Percentiles rank a stretch among this genome's conserved stretches.
phyloP scores from a whole-genome alignment of 768 basidiomycete genomes.

The Leucocoprinus birnbaumii region DNA sequence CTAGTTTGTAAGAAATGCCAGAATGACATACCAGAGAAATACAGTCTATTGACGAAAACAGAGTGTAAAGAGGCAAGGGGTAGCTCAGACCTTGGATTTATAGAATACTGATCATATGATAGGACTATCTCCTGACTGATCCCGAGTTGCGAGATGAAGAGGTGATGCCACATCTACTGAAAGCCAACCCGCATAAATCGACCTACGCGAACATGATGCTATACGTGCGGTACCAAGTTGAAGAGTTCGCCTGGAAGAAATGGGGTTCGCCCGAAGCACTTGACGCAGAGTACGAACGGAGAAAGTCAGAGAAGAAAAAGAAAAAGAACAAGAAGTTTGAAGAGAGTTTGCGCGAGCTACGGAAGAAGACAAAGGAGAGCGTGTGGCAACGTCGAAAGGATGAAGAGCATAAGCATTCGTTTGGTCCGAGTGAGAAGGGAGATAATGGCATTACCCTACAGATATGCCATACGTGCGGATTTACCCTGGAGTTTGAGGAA shows the following conservation, averaged over 20 bases:
- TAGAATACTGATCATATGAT: constrained; percentile 12
- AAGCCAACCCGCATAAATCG: constrained; percentile 92
- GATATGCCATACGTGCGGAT: constrained; percentile 87
- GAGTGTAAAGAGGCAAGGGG: constrained; percentile 88
- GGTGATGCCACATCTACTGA: constrained; percentile 87
- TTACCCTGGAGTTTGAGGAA: constrained; percentile 86
- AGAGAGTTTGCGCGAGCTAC: constrained; percentile 79
- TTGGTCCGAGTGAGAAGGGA: constrained; percentile 55
- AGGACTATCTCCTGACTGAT: constrained; percentile 87
- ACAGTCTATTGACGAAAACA: constrained; percentile 94
- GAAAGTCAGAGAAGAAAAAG: constrained; percentile 79
- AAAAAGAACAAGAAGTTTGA: constrained; percentile 96
- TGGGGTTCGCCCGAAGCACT: constrained; percentile 94
- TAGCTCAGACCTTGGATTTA: background rate
- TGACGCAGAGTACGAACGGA: constrained; percentile 81
- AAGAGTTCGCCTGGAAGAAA: constrained; percentile 96
- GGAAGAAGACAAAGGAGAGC: constrained; percentile 83
- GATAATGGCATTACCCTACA: constrained; percentile 60
- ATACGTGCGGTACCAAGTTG: constrained; percentile 89
- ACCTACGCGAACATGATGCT: constrained; percentile 99
- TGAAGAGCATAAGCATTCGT: constrained; percentile 85
- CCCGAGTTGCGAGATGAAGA: constrained; percentile 94
- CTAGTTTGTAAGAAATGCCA: constrained; percentile 89
- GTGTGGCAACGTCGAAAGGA: constrained; percentile 88
- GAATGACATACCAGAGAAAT: constrained; percentile 86